Evolutionary conservation across 2,329 filamentous ascomycete genomes (phyloP), one percentile per base, ranked within the genome.

Genomic region (Alternaria gaisen): DNA sequence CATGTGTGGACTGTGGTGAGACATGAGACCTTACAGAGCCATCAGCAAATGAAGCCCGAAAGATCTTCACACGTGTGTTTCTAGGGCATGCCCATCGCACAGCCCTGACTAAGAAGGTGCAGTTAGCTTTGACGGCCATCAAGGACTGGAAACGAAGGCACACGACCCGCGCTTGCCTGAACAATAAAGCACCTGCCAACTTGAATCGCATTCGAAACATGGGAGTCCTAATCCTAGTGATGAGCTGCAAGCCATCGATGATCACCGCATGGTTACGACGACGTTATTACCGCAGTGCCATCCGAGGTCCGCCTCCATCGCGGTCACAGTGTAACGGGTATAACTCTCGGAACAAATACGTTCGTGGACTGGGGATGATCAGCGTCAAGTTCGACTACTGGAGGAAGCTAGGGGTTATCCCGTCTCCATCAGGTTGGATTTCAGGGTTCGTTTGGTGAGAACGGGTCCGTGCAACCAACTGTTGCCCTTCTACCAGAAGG

Each of bases 161-260:
- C 20, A 36, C 9, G 26, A 34, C 43, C 28, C 18, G 42, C 46
- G 51, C 47, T 32, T 53, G 46, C 41, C 28, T 41, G 36, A 53
- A 46, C 47, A 47, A 18, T 26, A 34, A 51, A 38, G 53, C 58
- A 65, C 56, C 50, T 60, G 47, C 58, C 53, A 11, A 47, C 28
- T 58, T 58, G n/a, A 43, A 55, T 53, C 51, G 36, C 42, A 24
- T 40, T 57, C 48, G 56, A 64, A 61, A 63, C 55, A 42, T 47
- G n/a, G 20, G 40, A 52, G 14, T 53, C n/a, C 38, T 46, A 62
- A 44, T 51, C 26, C 24, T 47, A 62, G 41, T 30, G 24, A 51
- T 22, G 42, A 50, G 59, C 60, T 67, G 61, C 67, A 65, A 65
- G 63, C 61, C 61, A 61, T 55, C 43, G 46, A 58, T 55, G 60